Percentiles rank a stretch among this genome's conserved stretches.
Conservation (phyloP, 495 filamentous ascomycete genomes). For the Aspergillus kassunensis region DNA sequence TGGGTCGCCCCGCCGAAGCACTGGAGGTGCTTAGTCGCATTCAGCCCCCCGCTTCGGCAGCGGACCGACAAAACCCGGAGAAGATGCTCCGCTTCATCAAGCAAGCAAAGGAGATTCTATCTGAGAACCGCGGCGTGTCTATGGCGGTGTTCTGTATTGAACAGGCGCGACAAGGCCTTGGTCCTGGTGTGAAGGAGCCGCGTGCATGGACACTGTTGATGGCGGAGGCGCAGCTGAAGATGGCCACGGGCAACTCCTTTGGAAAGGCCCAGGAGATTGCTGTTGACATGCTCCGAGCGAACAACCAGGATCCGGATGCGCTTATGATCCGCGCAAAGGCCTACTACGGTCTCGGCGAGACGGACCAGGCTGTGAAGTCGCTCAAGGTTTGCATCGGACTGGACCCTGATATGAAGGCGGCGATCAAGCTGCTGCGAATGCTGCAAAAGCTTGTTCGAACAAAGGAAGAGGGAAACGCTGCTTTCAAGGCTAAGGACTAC, state of each 20-base stretch:
- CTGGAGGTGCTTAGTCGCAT: slow-evolving; percentile 65
- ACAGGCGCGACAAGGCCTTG: slow-evolving; percentile 76
- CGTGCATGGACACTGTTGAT: slow-evolving; percentile 91
- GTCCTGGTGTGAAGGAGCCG: slow-evolving; percentile 66
- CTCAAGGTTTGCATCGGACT: slow-evolving; percentile 85
- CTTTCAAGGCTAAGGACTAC: slow-evolving; percentile 81
- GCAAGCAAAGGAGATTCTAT: slow-evolving; percentile 73
- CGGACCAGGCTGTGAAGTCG: slow-evolving; percentile 89
- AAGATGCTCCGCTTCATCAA: slow-evolving; percentile 79
- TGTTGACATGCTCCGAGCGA: slow-evolving; percentile 77
- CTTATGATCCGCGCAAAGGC: slow-evolving; percentile 83
- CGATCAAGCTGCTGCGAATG: slow-evolving; percentile 75
- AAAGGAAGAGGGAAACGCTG: slow-evolving; percentile 88
- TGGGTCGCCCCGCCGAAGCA: slow-evolving; percentile 83
- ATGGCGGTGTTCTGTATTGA: slow-evolving; percentile 92
- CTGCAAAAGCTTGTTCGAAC: slow-evolving; percentile 88
- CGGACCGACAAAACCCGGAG: slow-evolving; percentile 73
- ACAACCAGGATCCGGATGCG: slow-evolving; percentile 89
- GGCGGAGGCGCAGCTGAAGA: slow-evolving; percentile 91
- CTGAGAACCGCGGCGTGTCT: slow-evolving; percentile 68
- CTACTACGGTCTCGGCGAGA: slow-evolving; percentile 87
- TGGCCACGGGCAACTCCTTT: slow-evolving; percentile 82
- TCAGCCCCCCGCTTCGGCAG: slow-evolving; percentile 68
- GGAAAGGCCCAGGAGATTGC: slow-evolving; percentile 91
- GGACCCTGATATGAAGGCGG: slow-evolving; percentile 87